A percentile compares a stretch with the other conserved stretches of the same genome.
Evolutionary conservation across 495 filamentous ascomycete species (phyloP).

Genomic region (Penicillium salamii): DNA sequence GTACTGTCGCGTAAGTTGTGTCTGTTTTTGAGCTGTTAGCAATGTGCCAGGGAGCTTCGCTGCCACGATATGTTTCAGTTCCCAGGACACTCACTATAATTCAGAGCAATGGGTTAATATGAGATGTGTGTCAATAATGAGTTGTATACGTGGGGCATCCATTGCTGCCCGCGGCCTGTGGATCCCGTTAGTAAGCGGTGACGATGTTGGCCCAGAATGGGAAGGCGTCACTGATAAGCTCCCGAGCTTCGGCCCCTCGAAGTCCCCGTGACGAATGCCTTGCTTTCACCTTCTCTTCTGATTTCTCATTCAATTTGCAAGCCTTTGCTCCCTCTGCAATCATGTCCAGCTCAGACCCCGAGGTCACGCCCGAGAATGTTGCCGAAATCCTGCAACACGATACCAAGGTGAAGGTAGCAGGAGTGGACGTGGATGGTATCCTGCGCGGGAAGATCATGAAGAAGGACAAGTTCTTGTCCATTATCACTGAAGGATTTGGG

Average conservation of each 20-base stretch:
- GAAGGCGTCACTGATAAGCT: constrained; percentile 12
- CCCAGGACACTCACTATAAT: background rate
- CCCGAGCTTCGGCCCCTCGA: background rate
- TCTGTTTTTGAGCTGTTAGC: constrained; percentile 5
- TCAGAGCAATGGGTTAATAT: background rate
- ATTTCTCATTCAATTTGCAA: background rate
- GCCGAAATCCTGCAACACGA: constrained; percentile 68
- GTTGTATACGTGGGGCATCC: constrained; percentile 20
- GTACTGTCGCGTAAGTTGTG: background rate
- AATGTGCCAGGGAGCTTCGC: background rate
- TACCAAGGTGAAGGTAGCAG: constrained; percentile 85
- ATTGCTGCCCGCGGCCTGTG: constrained; percentile 6
- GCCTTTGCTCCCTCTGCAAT: background rate
- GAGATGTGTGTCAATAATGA: background rate
- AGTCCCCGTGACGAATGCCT: background rate
- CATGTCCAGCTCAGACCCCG: constrained; percentile 17
- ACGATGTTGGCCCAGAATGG: constrained; percentile 1
- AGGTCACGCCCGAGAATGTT: constrained; percentile 56
- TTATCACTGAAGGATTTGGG: constrained; percentile 81
- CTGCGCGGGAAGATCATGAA: constrained; percentile 92
- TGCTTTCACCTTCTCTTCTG: background rate
- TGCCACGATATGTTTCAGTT: background rate
- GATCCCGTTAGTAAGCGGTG: constrained; percentile 13
- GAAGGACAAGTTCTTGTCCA: constrained; percentile 91
- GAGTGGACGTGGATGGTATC: constrained; percentile 86